A percentile compares a stretch with the other conserved stretches of the same genome.
phyloP scores from a whole-genome alignment of 2,329 filamentous ascomycete species.

The Diaporthe batatas region DNA sequence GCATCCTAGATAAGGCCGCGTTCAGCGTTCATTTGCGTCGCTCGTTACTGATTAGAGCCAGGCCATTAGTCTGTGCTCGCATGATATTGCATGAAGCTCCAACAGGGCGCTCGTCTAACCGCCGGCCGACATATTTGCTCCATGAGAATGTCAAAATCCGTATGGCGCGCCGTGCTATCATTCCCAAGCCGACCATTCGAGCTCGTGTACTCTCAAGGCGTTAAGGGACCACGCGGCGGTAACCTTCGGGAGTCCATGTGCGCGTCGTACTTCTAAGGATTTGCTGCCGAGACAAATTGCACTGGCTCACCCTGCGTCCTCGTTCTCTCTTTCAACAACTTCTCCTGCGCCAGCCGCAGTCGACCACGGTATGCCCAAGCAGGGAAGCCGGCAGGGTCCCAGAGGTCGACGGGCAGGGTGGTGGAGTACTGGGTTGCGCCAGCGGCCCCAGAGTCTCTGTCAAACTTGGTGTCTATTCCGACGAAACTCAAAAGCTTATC shows the following conservation, averaged over 20 bases:
- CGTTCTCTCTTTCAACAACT: conserved; percentile 59
- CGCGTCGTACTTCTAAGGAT: neutral
- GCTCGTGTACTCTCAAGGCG: neutral
- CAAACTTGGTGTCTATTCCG: conserved; percentile 55
- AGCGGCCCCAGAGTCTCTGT: conserved; percentile 55
- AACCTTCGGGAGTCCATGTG: neutral
- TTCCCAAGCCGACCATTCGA: no score
- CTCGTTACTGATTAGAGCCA: neutral
- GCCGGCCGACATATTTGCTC: no score
- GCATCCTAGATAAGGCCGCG: no score
- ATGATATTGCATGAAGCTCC: no score
- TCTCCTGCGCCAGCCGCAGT: conserved; percentile 64
- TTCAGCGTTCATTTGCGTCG: neutral
- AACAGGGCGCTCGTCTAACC: neutral
- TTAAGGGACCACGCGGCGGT: neutral
- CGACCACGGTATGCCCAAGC: conserved; percentile 65
- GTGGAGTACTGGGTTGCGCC: conserved; percentile 74
- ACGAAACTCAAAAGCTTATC: conserved; percentile 81
- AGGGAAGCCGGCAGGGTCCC: conserved; percentile 70
- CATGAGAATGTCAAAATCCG: neutral
- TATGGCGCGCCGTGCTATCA: neutral
- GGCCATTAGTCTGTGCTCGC: neutral
- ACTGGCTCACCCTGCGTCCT: conserved; percentile 59
- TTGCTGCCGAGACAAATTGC: conserved; percentile 62
- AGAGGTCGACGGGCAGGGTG: conserved; percentile 67